Evolutionary conservation across 2,329 filamentous ascomycete genomes (phyloP), one percentile per base, ranked within the genome.

Genomic region (Scortechinia acanthostroma): DNA sequence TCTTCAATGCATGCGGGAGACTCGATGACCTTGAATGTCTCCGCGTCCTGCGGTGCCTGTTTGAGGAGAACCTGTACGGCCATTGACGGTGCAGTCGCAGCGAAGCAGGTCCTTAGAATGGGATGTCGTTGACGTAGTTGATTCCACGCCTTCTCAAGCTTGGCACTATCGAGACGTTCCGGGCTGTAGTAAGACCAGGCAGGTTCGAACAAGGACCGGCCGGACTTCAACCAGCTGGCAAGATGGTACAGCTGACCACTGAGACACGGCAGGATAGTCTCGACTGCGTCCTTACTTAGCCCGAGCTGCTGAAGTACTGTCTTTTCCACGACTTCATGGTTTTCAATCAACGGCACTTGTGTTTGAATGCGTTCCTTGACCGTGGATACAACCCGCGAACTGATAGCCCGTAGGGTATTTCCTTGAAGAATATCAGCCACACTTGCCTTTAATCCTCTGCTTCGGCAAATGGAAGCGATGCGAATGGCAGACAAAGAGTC

Each of bases 171-270:
- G 3, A 64, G 44, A 4, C 50, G 49, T 22, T 57, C 51, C 4
- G 37, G 22, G 42, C 50, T 52, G 22, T 46, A 51, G 44, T 58
- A 62, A 4, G 53, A 49, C 55, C 58, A 63, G 2, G 53, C 53
- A 3, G 57, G 54, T 43, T 63, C 59, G 20, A 58, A 53, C 20
- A 60, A 46, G 3, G 50, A 59, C 20, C 59, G 50, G 17, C 52
- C 53, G 10, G 58, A 58, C 40, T 58, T 59, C 33, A 61, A 45
- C 60, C 60, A 63, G 45, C 50, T 56, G 4, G 46, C 49, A 6
- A 63, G 54, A 44, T 62, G 59, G 35, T 56, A 60, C 37, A 53
- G 47, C 45, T 63, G 60, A 4, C 60, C 60, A n/a, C 56, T 47
- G 2, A 62, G 51, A 46, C 57, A 59, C 3, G 60, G 59, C 14